phyloP scores from a whole-genome alignment of 306 rosid species.

The Fragaria vesca region DNA sequence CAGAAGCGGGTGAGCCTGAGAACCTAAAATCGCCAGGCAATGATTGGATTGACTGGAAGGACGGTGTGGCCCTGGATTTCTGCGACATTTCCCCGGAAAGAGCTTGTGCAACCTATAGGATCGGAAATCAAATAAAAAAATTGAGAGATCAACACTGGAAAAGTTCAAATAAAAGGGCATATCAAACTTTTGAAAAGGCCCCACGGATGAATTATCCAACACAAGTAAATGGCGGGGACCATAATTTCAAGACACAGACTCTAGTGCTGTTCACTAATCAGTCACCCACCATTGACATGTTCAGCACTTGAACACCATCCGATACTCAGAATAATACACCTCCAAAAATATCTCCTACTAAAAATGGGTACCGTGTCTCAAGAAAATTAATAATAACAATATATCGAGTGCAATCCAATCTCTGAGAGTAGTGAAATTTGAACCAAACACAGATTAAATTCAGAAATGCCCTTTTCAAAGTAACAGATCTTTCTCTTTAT shows the following conservation, averaged over 20 bases:
- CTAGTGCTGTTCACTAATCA: constrained; percentile 41
- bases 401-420: neutral
- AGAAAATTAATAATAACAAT: neutral
- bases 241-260: constrained; percentile 39
- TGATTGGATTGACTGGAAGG: constrained; percentile 63
- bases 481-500: constrained; percentile 21
- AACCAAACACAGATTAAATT: constrained; percentile 19
- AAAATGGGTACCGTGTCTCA: constrained; percentile 13
- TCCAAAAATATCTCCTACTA: constrained; percentile 32
- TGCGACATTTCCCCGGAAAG: constrained; percentile 56
- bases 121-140: constrained; percentile 31
- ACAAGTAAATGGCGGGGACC: constrained; percentile 74
- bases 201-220: constrained; percentile 51
- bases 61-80: constrained; percentile 44
- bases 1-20: constrained; percentile 36
- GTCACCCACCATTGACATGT: constrained; percentile 31
- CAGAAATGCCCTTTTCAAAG: constrained; percentile 7
- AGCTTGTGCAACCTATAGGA: constrained; percentile 42
- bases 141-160: constrained; percentile 22
- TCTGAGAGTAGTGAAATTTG: constrained; percentile 14
- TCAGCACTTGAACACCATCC: constrained; percentile 32
- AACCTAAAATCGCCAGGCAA: constrained; percentile 64
- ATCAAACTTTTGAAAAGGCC: constrained; percentile 58
- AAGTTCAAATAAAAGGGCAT: constrained; percentile 36
- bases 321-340: constrained; percentile 23